Base-by-base conservation (phyloP, 2,329 filamentous ascomycete species). In the Aspergillus transmontanensis region DNA sequence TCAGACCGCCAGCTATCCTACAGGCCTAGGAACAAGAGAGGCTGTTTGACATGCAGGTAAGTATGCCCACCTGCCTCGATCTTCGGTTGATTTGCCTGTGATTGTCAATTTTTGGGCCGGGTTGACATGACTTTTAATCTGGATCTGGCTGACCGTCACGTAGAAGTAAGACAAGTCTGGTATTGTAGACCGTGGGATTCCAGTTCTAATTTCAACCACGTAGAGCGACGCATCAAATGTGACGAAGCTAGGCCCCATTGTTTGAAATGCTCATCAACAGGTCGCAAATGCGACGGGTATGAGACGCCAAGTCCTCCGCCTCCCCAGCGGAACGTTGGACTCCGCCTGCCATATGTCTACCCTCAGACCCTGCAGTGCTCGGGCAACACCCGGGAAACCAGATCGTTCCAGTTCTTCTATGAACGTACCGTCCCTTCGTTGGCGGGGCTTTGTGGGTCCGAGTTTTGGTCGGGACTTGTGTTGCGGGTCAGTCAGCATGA, bases 261-360 rank as follows among this genome's bases (percentile, higher is more conserved):
- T 62, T 57, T 60, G 19, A 64, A 70, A 57, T 76, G 74, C 63
- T 71, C 69, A 6, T 72, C 71, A 32, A 76, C 74, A 21, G 74
- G 74, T 32, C 70, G 74, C 26, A 71, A 71, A 61, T 76, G 73
- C 59, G 73, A 75, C 58, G 73, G 74, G 34, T 76, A 76, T 60
- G 59, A 32, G 23, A 23, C 32, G 30, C 28, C 34, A 53, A 19
- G 60, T 43, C 58, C 26, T 60, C 59, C 60, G 53, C 56, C 53
- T 41, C 39, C 39, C 39, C 39, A 41, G 7, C 39, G 16, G 16
- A 41, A 41, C 39, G 9, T 16, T 10, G 7, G 39, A n/a, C 39
- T 41, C 39, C 39, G 39, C 7, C 39, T 41, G 16, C 39, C 19
- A 9, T 41, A 41, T n/a, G 16, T n/a, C 16, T n/a, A 41, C 39